Evolutionary conservation across 345 rosid species (phyloP).

Genomic region (Cardamine occulta): DNA sequence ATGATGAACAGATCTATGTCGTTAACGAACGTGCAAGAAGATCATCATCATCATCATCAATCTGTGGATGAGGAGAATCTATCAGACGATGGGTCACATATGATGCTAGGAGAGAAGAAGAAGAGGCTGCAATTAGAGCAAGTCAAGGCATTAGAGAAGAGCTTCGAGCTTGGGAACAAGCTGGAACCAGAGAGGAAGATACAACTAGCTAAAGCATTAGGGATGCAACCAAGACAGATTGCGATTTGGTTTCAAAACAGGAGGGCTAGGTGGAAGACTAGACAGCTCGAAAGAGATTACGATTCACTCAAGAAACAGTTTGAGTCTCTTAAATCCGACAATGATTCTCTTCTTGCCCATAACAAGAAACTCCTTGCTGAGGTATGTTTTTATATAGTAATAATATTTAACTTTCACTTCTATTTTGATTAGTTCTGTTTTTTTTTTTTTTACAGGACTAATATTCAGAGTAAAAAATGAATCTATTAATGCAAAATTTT

Average conservation of each 20-base stretch:
- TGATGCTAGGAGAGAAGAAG: constrained; percentile 65
- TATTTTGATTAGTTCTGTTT: background rate
- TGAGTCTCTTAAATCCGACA: constrained; percentile 64
- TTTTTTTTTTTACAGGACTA: background rate
- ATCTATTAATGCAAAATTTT: background rate
- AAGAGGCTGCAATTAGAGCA: constrained; percentile 72
- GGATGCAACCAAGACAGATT: constrained; percentile 69
- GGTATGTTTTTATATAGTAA: constrained; percentile 41
- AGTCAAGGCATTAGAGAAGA: constrained; percentile 73
- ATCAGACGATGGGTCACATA: constrained; percentile 76
- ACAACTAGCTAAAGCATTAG: constrained; percentile 70
- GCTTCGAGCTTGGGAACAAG: constrained; percentile 78
- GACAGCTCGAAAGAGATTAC: constrained; percentile 71
- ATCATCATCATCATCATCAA: constrained; percentile 23
- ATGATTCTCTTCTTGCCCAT: constrained; percentile 66
- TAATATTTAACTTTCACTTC: background rate
- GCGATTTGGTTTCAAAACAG: constrained; percentile 84
- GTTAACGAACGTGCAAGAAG: constrained; percentile 57
- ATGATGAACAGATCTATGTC: constrained; percentile 84
- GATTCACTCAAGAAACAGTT: constrained; percentile 66
- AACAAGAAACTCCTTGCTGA: constrained; percentile 65
- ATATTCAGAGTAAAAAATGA: background rate
- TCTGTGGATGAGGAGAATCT: constrained; percentile 55
- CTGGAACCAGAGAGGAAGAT: constrained; percentile 77
- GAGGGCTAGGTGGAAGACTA: constrained; percentile 83